phyloP scores from a whole-genome alignment of 371 early-diverging fungal species.

The Mortierella sp. region DNA sequence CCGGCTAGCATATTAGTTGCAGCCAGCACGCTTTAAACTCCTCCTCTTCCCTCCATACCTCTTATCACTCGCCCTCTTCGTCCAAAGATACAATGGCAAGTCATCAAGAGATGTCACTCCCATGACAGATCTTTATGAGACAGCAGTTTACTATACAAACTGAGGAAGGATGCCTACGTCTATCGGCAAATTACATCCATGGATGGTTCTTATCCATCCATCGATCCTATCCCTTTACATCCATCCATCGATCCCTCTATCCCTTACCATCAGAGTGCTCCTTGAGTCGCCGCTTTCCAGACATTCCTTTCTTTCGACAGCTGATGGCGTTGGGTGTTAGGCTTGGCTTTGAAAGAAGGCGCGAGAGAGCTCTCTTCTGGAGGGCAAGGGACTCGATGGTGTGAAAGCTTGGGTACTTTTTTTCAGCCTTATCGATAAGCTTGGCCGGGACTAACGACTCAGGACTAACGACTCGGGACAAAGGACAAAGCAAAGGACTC shows the following conservation, averaged over 20 bases:
- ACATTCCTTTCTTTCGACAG: no score
- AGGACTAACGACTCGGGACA: no score
- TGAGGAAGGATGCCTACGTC: slow-evolving; percentile 34
- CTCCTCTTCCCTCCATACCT: not conserved
- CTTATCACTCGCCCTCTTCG: slow-evolving; percentile 3
- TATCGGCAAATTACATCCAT: not conserved
- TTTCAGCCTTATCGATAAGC: no score
- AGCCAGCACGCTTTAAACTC: no score
- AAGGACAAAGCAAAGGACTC: no score
- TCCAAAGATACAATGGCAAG: slow-evolving; percentile 33
- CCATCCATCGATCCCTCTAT: slow-evolving; percentile 22
- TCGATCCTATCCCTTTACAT: slow-evolving; percentile 9
- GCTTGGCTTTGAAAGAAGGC: no score
- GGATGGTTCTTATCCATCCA: slow-evolving; percentile 3
- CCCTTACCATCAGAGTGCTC: not conserved
- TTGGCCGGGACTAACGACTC: no score
- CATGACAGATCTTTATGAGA: slow-evolving; percentile 36
- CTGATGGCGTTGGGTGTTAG: no score
- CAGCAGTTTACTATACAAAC: slow-evolving; percentile 43
- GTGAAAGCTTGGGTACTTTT: no score
- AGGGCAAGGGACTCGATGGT: no score
- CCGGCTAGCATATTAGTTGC: no score
- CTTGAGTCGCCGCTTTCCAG: not conserved
- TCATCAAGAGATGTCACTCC: slow-evolving; percentile 28
- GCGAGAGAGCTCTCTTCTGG: no score